Evolutionary conservation across 768 basidiomycete genomes (phyloP), one percentile per base, ranked within the genome.

Genomic region (Mycena vulgaris): DNA sequence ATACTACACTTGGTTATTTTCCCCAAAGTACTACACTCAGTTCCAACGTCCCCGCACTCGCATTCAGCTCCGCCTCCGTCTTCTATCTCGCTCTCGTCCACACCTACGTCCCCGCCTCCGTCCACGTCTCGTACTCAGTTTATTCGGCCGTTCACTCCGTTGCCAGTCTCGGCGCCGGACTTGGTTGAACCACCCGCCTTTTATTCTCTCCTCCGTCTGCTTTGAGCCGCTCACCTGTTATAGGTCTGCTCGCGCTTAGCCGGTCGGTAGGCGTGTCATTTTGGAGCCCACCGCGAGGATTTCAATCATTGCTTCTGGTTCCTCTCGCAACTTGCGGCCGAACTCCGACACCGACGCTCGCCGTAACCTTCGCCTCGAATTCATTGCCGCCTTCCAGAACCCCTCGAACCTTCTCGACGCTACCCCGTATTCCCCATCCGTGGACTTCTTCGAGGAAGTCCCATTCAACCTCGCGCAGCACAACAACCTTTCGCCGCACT

Each of bases 211-310:
- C n/a, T n/a, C n/a, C n/a, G n/a, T n/a, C n/a, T n/a, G n/a, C n/a
- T n/a, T n/a, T n/a, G n/a, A n/a, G n/a, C n/a, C n/a, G n/a, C n/a
- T n/a, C n/a, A n/a, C 61, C 40, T 40, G n/a, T 45, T n/a, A n/a
- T n/a, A n/a, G 42, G 42, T 58, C 30, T 39, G 63, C 52, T 45
- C 63, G 52, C 40, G 52, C 52, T 55, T 45, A 37, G 63, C 2
- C 53, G 52, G 63, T 45, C n/a, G 63, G 40, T 55, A 13, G 17
- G 63, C 39, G 9, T 19, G 40, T 55, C 63, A 64, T 53, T 56
- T 53, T 47, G 63, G 53, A 60, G 61, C 61, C 61, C 61, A 63
- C 61, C 61, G 61, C 61, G 61, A 63, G 61, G 61, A 35, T 63
- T 51, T 51, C 48, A 39, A 39, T n/a, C 57, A 63, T 63, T 39